Conservation (phyloP, 176 grass and related monocot species). For the Rhynchospora tenuis region DNA sequence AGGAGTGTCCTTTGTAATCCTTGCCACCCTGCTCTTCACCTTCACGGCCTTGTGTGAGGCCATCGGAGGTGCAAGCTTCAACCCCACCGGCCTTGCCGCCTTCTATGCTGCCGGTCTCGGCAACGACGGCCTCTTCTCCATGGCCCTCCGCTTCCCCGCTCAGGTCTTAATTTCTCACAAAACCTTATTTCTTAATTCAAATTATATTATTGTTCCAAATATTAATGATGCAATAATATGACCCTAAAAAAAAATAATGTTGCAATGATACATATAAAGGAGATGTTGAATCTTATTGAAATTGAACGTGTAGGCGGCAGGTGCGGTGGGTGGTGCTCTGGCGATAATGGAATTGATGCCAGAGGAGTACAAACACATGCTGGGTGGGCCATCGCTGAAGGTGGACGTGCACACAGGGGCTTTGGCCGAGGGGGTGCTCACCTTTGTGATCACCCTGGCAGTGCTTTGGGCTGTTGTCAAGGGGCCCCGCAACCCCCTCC, state of each 20-base stretch:
- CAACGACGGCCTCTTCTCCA: constrained; percentile 37
- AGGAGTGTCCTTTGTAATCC: constrained; percentile 32
- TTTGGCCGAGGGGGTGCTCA: constrained; percentile 48
- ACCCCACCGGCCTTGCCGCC: constrained; percentile 51
- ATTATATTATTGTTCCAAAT: background rate
- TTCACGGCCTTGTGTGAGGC: constrained; percentile 46
- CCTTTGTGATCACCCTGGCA: constrained; percentile 52
- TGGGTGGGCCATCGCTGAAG: constrained; percentile 51
- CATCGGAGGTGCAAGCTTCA: constrained; percentile 58
- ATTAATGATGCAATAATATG: background rate
- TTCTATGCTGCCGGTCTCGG: constrained; percentile 64
- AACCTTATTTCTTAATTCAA: background rate
- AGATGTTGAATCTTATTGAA: background rate
- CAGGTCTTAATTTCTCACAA: constrained; percentile 30
- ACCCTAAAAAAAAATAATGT: too few relatives aligned
- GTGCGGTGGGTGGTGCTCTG: constrained; percentile 55
- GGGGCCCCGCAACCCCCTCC: constrained; percentile 42
- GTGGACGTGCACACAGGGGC: constrained; percentile 61
- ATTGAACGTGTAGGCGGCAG: constrained; percentile 32
- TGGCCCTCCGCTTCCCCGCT: constrained; percentile 68
- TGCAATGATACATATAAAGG: background rate
- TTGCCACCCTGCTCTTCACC: constrained; percentile 40
- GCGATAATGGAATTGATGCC: constrained; percentile 62
- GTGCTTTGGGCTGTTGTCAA: constrained; percentile 50
- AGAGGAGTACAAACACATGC: constrained; percentile 46